Evolutionary conservation across 2,329 filamentous ascomycete species (phyloP).

Genomic region (Aspergillus melleus): DNA sequence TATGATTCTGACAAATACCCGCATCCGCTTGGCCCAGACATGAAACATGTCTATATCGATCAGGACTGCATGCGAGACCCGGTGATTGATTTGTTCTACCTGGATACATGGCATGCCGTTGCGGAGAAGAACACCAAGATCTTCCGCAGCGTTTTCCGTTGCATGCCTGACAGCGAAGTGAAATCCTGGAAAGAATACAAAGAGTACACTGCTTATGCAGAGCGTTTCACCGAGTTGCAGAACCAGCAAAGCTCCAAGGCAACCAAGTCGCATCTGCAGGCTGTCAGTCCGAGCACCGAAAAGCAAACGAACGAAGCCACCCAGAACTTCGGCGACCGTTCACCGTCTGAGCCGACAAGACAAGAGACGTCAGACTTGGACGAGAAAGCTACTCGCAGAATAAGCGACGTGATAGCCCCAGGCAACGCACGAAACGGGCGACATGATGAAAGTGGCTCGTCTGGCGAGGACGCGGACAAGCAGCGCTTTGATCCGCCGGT

Average conservation of each 20-base stretch:
- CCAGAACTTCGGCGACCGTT: conserved; percentile 34
- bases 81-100: conserved; percentile 75
- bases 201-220: conserved; percentile 74
- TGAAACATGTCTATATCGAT: conserved; percentile 71
- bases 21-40: conserved; percentile 59
- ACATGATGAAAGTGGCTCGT: conserved; percentile 25
- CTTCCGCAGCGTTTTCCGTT: conserved; percentile 90
- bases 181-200: conserved; percentile 92
- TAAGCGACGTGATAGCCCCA: conserved; percentile 27
- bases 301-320: conserved; percentile 35
- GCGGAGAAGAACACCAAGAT: conserved; percentile 95
- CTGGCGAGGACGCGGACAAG: conserved; percentile 33
- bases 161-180: conserved; percentile 95
- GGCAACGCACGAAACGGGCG: conserved; percentile 25
- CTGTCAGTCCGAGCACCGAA: conserved; percentile 30
- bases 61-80: conserved; percentile 96
- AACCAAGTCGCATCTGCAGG: conserved; percentile 33
- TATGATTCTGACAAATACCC: conserved; percentile 52
- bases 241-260: conserved; percentile 53
- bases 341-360: conserved; percentile 30
- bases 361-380: conserved; percentile 34
- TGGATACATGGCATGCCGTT: conserved; percentile 82
- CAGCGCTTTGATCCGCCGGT: conserved; percentile 30
- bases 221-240: conserved; percentile 71
- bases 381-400: conserved; percentile 46